These are phyloP conservation scores for Claviceps sp. DNA, from an alignment of 2,329 filamentous ascomycete species.

Conservation along the genomic window DNA sequence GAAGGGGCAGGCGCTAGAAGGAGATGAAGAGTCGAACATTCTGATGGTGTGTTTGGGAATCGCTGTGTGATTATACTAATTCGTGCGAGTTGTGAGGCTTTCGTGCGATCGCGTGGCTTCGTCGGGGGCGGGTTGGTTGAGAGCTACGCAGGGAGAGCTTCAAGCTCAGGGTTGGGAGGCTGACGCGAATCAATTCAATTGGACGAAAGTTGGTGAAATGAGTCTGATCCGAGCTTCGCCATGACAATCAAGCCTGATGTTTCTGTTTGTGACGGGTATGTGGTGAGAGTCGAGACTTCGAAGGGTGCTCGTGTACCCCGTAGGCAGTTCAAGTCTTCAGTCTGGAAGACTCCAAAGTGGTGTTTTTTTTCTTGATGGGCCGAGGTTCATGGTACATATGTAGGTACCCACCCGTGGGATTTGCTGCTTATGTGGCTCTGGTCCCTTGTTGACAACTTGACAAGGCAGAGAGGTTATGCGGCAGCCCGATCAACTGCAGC, in stretches of 20 bases:
- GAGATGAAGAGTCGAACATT: conserved; percentile 20
- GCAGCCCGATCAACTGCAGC: no score
- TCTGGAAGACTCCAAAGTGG: neutral
- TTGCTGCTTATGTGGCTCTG: no score
- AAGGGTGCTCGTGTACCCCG: neutral
- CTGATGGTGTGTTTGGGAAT: neutral
- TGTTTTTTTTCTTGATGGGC: neutral
- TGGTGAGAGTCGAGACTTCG: neutral
- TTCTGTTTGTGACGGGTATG: neutral
- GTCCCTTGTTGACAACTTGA: no score
- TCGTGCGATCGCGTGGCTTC: neutral
- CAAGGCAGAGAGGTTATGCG: no score
- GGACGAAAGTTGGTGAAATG: neutral
- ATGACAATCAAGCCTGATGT: neutral
- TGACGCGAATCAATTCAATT: neutral
- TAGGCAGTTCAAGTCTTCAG: neutral
- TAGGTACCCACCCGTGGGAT: no score
- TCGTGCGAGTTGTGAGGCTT: no score
- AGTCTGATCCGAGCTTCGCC: neutral
- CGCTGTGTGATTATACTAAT: neutral
- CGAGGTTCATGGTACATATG: neutral
- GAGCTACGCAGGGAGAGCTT: neutral
- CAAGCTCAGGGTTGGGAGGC: neutral
- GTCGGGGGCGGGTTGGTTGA: neutral
- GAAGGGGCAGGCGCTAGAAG: conserved; percentile 40